A percentile compares a stretch with the other conserved stretches of the same genome.
phyloP scores from a whole-genome alignment of 768 basidiomycete species.

The Podaxis sp. region DNA sequence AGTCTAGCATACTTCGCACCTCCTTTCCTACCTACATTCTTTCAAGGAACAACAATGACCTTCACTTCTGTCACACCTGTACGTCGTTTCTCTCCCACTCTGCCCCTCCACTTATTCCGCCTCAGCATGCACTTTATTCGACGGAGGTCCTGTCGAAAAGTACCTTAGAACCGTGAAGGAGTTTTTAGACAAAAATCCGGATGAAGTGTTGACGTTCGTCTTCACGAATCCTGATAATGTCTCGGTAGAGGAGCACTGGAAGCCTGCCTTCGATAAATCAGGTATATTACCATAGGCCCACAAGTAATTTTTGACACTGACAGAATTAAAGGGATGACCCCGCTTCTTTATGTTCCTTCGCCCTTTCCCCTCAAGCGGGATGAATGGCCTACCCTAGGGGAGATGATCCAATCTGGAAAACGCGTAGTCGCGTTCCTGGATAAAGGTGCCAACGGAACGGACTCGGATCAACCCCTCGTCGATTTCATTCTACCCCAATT shows the following conservation, averaged over 20 bases:
- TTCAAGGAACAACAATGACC: constrained; percentile 30
- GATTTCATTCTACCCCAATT: constrained; percentile 58
- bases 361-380: constrained; percentile 36
- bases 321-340: constrained; percentile 29
- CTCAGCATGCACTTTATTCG: constrained; percentile 38
- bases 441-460: constrained; percentile 34
- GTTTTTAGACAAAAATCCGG: constrained; percentile 57
- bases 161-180: constrained; percentile 51
- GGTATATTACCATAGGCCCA: constrained; percentile 29
- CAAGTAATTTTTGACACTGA: background rate
- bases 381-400: constrained; percentile 63
- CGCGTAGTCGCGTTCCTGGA: constrained; percentile 64
- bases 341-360: constrained; percentile 50
- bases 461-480: constrained; percentile 25
- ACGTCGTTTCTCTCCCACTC: constrained; percentile 20
- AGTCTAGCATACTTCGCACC: constrained; percentile 4
- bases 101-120: background rate
- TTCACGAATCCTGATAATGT: constrained; percentile 64
- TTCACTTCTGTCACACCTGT: constrained; percentile 71
- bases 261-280: constrained; percentile 47
- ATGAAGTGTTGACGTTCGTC: constrained; percentile 61
- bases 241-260: constrained; percentile 45
- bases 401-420: constrained; percentile 55
- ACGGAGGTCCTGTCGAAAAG: constrained; percentile 46
- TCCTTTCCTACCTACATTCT: background rate